phyloP scores from a whole-genome alignment of 257 asterid genomes.

The Linderniella brevidens region DNA sequence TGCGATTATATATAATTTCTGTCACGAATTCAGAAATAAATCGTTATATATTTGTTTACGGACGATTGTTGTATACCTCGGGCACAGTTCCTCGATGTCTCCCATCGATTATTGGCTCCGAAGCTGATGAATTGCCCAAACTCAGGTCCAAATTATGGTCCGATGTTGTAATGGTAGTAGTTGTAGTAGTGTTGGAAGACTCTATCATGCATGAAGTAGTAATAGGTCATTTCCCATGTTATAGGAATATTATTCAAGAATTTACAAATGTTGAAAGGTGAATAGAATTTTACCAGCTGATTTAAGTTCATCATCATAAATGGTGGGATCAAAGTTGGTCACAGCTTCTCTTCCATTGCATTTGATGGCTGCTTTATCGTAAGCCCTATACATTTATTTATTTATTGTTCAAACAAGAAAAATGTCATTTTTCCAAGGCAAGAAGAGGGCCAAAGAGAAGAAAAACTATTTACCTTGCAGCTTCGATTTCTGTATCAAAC shows the following conservation, averaged over 20 bases:
- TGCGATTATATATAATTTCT: too few species aligned
- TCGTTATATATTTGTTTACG: too few species aligned
- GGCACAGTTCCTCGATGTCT: too few species aligned
- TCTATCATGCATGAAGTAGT: constrained; percentile 18
- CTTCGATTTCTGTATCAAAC: constrained; percentile 94
- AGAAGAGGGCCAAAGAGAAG: background rate
- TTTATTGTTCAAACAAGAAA: background rate
- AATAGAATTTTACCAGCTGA: constrained; percentile 27
- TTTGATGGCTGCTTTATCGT: constrained; percentile 95
- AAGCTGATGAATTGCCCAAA: constrained; percentile 48
- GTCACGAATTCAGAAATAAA: too few species aligned
- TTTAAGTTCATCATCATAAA: constrained; percentile 71
- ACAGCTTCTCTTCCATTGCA: constrained; percentile 95
- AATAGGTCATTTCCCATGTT: background rate
- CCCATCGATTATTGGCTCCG: constrained; percentile 6
- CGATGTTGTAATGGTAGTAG: constrained; percentile 8
- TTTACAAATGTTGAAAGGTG: background rate
- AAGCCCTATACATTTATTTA: constrained; percentile 37
- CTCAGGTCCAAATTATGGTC: constrained; percentile 81
- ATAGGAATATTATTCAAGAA: background rate
- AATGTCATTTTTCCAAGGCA: too few species aligned
- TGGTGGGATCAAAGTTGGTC: constrained; percentile 84
- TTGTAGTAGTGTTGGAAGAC: constrained; percentile 13
- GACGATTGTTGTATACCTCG: too few species aligned
- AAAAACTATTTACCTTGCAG: constrained; percentile 57